These are phyloP conservation scores for Gossypium gossypioides DNA, from an alignment of 441 rosid species.

Conservation along the genomic window DNA sequence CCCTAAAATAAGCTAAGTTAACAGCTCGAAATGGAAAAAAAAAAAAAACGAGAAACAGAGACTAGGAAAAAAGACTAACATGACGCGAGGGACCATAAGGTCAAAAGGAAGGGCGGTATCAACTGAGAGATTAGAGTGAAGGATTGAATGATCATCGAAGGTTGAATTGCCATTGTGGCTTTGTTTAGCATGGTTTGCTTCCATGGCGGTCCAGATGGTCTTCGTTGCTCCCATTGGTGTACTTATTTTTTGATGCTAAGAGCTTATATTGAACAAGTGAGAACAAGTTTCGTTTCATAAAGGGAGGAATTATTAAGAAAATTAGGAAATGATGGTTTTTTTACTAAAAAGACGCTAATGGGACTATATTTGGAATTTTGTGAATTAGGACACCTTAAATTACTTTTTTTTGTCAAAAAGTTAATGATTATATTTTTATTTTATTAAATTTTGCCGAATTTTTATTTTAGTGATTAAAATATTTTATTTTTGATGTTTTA, in stretches of 20 bases:
- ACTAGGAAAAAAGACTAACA: slow-evolving; percentile 29
- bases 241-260: not conserved
- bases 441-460: not conserved
- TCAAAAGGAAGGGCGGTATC: slow-evolving; percentile 44
- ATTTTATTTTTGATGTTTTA: no score
- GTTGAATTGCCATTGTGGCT: slow-evolving; percentile 8
- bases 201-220: slow-evolving; percentile 37
- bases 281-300: no score
- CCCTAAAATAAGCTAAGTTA: not conserved
- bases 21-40: not conserved
- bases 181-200: slow-evolving; percentile 18
- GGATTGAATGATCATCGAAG: slow-evolving; percentile 26
- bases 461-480: not conserved
- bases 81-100: slow-evolving; percentile 47
- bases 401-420: no score
- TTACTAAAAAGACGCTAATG: not conserved
- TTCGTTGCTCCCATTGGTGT: slow-evolving; percentile 35
- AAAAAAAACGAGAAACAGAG: not conserved
- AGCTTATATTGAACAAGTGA: not conserved
- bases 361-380: not conserved
- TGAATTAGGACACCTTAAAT: not conserved
- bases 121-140: slow-evolving; percentile 42
- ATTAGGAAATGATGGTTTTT: not conserved
- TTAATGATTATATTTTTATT: no score
- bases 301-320: not conserved